Percentiles rank a stretch among this genome's conserved stretches.
phyloP scores from a whole-genome alignment of 2,329 filamentous ascomycete species.

The Botrytis tulipae region DNA sequence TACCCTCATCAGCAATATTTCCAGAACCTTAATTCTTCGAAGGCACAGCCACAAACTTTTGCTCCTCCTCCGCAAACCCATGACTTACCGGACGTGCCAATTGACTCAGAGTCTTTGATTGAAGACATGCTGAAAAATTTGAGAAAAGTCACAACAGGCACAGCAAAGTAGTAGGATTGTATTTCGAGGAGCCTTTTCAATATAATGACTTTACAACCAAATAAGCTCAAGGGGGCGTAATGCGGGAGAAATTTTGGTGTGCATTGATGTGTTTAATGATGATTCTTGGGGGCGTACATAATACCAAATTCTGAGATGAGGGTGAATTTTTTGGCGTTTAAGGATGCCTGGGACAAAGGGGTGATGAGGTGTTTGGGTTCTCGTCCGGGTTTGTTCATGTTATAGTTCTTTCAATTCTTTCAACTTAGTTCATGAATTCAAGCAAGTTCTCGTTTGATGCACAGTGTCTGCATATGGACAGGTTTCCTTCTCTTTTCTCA shows the following conservation, averaged over 20 bases:
- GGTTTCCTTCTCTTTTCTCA: not conserved
- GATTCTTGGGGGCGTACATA: constrained; percentile 16
- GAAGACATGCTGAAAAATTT: constrained; percentile 54
- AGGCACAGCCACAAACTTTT: not conserved
- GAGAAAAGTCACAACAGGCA: constrained; percentile 36
- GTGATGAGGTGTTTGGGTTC: constrained; percentile 3
- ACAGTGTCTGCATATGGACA: not conserved
- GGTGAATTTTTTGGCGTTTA: constrained; percentile 2
- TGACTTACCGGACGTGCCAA: constrained; percentile 38
- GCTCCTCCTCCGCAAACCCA: constrained; percentile 20
- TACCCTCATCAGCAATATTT: constrained; percentile 34
- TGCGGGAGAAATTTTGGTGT: not conserved
- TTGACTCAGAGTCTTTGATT: constrained; percentile 43
- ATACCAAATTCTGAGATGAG: constrained; percentile 16
- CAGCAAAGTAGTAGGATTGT: not conserved
- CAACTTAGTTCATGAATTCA: constrained; percentile 4
- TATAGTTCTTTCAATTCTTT: constrained; percentile 9
- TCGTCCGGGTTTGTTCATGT: not conserved
- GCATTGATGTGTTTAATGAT: constrained; percentile 10
- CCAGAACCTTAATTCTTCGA: constrained; percentile 17
- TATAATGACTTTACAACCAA: not conserved
- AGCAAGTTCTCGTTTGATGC: not conserved
- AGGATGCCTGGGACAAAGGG: not conserved
- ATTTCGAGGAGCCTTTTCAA: not conserved
- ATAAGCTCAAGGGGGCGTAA: not conserved